Evolutionary conservation across 2,329 filamentous ascomycete species (phyloP).

Genomic region (Biscogniauxia sp.): DNA sequence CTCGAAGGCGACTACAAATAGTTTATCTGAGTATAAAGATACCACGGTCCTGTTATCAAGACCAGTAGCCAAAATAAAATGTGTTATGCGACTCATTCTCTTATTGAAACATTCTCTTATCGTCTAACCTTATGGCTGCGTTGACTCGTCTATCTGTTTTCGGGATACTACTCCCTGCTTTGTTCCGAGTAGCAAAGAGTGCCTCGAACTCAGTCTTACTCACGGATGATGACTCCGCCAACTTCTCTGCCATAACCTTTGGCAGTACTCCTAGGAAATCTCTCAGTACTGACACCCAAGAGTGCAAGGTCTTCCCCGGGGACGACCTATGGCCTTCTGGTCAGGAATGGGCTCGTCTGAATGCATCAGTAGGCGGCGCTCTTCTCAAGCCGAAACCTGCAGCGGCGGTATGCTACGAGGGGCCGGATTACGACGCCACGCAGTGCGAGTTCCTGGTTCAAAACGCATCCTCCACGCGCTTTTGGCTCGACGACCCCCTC

Average conservation of each 20-base stretch:
- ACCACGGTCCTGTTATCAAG: not conserved
- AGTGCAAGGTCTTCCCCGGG: slow-evolving; percentile 28
- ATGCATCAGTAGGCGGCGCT: slow-evolving; percentile 27
- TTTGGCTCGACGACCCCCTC: slow-evolving; percentile 36
- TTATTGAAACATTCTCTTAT: not conserved
- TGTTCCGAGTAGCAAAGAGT: slow-evolving; percentile 1
- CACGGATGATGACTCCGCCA: slow-evolving; percentile 13
- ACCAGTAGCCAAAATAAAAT: not conserved
- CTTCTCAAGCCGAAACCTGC: slow-evolving; percentile 31
- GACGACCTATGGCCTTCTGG: slow-evolving; percentile 25
- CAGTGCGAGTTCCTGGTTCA: slow-evolving; percentile 28
- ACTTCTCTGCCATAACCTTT: slow-evolving; percentile 21
- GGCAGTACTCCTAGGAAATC: slow-evolving; percentile 10
- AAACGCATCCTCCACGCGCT: slow-evolving; percentile 22
- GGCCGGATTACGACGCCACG: slow-evolving; percentile 22
- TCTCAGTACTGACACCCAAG: not conserved
- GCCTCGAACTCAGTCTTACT: slow-evolving; percentile 16
- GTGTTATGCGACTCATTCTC: not conserved
- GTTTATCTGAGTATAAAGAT: no score
- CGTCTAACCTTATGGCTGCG: not conserved
- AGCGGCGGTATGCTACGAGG: slow-evolving; percentile 31
- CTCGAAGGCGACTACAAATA: not conserved
- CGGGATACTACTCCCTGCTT: slow-evolving; percentile 4
- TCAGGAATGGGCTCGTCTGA: slow-evolving; percentile 28
- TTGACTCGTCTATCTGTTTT: slow-evolving; percentile 1